Base-by-base conservation (phyloP, 495 filamentous ascomycete genomes). In the Penicillium bovifimosum region DNA sequence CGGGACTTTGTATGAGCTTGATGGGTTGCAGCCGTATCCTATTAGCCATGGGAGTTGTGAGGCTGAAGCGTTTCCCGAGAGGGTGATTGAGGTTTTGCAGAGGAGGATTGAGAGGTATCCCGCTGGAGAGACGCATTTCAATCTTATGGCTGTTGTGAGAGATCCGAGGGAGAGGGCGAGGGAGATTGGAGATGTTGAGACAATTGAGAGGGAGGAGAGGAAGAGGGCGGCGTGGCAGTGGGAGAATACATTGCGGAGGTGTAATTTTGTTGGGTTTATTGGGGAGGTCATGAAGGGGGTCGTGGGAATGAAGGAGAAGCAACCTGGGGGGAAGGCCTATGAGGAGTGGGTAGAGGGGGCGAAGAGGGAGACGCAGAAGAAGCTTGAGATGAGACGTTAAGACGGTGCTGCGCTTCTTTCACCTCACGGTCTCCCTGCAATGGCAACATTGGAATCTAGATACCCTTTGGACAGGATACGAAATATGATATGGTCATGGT, bases 211-310 rank as follows among this genome's bases (percentile, higher is more conserved):
- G 50, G 91, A 97, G 80, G 84, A 91, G 78, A 71, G 78, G 66
- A 96, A 95, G 82, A 73, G 93, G 48, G 77, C 74, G 46, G 87
- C 80, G 28, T 99, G 93, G 95, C 79, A 80, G 61, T 97, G 91
- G 83, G 93, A 99, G 81, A 97, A 99, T 72, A 88, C 91, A 26
- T 74, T 99, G 65, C 71, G 93, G 52, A 71, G 88, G 61, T 92
- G 93, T 69, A 99, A 99, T 65, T 97, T 99, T 71, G 86, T 99
- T 14, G 95, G 91, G 0, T 96, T 99, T 65, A 85, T 91, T 47
- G 89, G 88, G 38, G 93, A 97, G 78, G 76, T 95, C 45, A 69
- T 96, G 59, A 93, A 92, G 76, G 88, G 83, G 18, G 91, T 96
- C 27, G 86, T 88, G 35, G 74, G 69, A 55, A 55, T 63, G 55